Base-by-base conservation (phyloP, 441 rosid genomes). In the Kokia cookei region DNA sequence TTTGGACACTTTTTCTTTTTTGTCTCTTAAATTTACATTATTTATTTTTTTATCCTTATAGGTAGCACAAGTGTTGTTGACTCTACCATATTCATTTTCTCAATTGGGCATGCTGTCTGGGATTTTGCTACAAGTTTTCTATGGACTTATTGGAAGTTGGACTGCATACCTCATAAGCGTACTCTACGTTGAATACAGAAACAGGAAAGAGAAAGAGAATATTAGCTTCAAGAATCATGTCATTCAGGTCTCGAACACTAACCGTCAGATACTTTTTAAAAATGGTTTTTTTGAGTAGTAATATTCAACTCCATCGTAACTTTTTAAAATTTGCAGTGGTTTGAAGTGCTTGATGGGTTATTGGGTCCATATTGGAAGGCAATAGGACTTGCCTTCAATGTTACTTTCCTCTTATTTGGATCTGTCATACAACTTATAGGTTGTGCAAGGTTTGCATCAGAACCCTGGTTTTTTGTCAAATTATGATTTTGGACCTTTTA, bases 311-410 rank as follows among this genome's bases (percentile, higher is more conserved):
- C 6, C 6, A 37, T 37, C 8, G 8, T 37, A 6, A 37, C 0
- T 37, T 37, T 37, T 37, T 37, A 37, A 37, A 7, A 37, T 37
- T 50, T 63, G 78, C 91, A 95, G 98, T 95, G 99, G 99, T 95
- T 95, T 53, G 99, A 95, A 79, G 99, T 95, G 69, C 95, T 95
- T 7, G 99, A 95, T 81, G 99, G 99, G 26, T 74, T 95, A 62
- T 84, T 95, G 80, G 99, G 99, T 57, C 81, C 97, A 61, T 95
- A 91, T 78, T 95, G 99, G 99, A 95, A 93, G 78, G 98, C 97
- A 17, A 53, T 62, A 11, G 99, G 99, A 65, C 95, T 95, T 48
- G 99, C 93, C 55, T 95, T 93, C 85, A 95, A 95, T 87, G 93
- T 98, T 81, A 95, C 99, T 80, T 93, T 95, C 84, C 87, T 95